Evolutionary conservation across 148 eudicot genomes (phyloP).

Genomic region (Simmondsia chinensis): DNA sequence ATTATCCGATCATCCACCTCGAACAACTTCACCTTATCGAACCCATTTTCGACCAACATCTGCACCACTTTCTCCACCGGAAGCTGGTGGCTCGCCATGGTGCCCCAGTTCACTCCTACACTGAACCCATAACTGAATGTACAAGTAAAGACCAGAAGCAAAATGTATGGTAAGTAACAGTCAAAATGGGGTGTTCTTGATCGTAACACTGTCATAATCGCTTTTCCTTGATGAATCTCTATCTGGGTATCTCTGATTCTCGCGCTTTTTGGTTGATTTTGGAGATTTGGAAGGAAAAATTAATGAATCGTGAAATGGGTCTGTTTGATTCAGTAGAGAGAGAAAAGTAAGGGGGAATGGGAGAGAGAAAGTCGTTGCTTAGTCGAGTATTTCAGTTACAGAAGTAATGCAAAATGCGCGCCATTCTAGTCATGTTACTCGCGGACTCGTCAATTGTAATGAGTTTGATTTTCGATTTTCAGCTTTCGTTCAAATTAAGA

Average conservation of each 20-base stretch:
- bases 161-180: too few relatives aligned
- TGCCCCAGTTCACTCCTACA: slow-evolving; percentile 96
- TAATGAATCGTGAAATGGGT: slow-evolving; percentile 24
- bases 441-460: too few relatives aligned
- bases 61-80: slow-evolving; percentile 62
- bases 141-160: too few relatives aligned
- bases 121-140: slow-evolving; percentile 14
- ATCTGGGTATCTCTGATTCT: neutral
- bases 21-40: slow-evolving; percentile 75
- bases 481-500: too few relatives aligned
- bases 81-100: slow-evolving; percentile 64
- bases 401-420: slow-evolving; percentile 13
- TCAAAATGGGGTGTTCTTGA: too few relatives aligned
- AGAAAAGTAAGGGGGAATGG: slow-evolving; percentile 5
- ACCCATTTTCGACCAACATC: slow-evolving; percentile 78
- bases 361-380: slow-evolving; percentile 31
- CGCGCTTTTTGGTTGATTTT: neutral
- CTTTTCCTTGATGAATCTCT: neutral
- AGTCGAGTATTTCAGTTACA: slow-evolving; percentile 52
- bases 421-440: too few relatives aligned
- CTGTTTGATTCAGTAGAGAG: slow-evolving; percentile 9
- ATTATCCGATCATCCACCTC: slow-evolving; percentile 71
- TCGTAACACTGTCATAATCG: too few relatives aligned
- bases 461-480: too few relatives aligned
- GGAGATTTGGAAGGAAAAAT: too few relatives aligned